These are phyloP conservation scores for Ogataea kodamae DNA, from an alignment of 805 yeast genomes.

Conservation along the genomic window DNA sequence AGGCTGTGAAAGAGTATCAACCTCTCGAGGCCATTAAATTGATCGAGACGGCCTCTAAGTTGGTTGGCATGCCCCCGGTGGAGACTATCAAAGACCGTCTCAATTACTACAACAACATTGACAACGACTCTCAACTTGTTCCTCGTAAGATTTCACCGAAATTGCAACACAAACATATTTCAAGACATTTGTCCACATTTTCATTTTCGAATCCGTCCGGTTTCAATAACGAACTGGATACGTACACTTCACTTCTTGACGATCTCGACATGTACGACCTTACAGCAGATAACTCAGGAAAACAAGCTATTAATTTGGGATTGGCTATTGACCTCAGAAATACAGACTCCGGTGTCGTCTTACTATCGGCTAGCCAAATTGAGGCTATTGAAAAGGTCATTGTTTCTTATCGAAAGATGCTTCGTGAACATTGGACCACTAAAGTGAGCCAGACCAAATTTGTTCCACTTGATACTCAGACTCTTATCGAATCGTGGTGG, in stretches of 20 bases:
- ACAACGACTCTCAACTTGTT: constrained; percentile 46
- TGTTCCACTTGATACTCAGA: constrained; percentile 33
- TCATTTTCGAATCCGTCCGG: constrained; percentile 21
- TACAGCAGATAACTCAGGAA: constrained; percentile 12
- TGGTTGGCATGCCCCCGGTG: constrained; percentile 53
- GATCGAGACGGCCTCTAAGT: constrained; percentile 57
- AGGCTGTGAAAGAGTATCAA: constrained; percentile 55
- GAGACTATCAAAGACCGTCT: constrained; percentile 35
- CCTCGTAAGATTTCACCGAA: constrained; percentile 45
- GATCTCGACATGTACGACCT: constrained; percentile 33
- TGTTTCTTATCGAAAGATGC: constrained; percentile 49
- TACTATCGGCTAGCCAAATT: constrained; percentile 38
- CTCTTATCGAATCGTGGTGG: constrained; percentile 46
- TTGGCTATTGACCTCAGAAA: constrained; percentile 29
- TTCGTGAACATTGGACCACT: constrained; percentile 45
- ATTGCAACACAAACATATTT: constrained; percentile 30
- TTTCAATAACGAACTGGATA: constrained; percentile 27
- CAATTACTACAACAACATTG: constrained; percentile 34
- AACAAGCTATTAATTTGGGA: constrained; percentile 28
- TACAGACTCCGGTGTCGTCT: constrained; percentile 19
- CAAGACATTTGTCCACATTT: constrained; percentile 25
- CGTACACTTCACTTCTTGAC: constrained; percentile 32
- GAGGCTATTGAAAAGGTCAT: constrained; percentile 47
- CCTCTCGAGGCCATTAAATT: constrained; percentile 65
- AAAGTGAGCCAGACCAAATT: constrained; percentile 12